A percentile compares a stretch with the other conserved stretches of the same genome.
These are phyloP conservation scores for Ephemerocybe angulata DNA, from an alignment of 768 basidiomycete species.

Conservation along the genomic window DNA sequence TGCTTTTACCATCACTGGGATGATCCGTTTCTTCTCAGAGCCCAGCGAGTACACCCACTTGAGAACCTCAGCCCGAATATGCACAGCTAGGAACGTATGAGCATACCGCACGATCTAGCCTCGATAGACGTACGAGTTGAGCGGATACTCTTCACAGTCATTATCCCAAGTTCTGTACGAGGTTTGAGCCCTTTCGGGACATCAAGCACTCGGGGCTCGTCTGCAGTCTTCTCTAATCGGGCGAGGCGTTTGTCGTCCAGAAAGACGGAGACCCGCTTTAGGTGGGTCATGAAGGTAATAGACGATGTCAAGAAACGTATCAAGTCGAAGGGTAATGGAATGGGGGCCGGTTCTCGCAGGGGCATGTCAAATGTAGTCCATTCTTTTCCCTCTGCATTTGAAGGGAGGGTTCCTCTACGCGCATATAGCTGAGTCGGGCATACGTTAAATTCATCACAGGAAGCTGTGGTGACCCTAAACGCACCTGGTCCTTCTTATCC, in stretches of 20 bases:
- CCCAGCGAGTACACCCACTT: conserved; percentile 70
- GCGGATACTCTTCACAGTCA: conserved; percentile 66
- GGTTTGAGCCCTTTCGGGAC: conserved; percentile 55
- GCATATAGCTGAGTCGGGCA: conserved; percentile 60
- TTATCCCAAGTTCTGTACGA: conserved; percentile 55
- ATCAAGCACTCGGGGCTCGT: conserved; percentile 45
- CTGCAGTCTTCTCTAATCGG: conserved; percentile 59
- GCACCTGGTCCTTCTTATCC: conserved; percentile 82
- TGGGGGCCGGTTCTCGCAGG: conserved; percentile 73
- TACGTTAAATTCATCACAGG: conserved; percentile 6
- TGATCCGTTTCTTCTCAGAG: conserved; percentile 49
- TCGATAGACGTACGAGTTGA: conserved; percentile 48
- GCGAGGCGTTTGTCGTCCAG: conserved; percentile 76
- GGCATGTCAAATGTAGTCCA: conserved; percentile 94
- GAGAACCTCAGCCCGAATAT: conserved; percentile 81
- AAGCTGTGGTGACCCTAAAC: not conserved
- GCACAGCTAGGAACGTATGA: conserved; percentile 46
- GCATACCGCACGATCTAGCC: not conserved
- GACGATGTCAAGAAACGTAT: conserved; percentile 86
- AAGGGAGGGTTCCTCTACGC: conserved; percentile 62
- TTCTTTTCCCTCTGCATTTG: conserved; percentile 31
- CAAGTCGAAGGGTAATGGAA: conserved; percentile 83
- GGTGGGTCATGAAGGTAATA: conserved; percentile 86
- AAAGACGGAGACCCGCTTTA: conserved; percentile 74
- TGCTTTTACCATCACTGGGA: conserved; percentile 17